Evolutionary conservation across 2,329 filamentous ascomycete genomes (phyloP).

Genomic region (Arthrobotrys megalospora): DNA sequence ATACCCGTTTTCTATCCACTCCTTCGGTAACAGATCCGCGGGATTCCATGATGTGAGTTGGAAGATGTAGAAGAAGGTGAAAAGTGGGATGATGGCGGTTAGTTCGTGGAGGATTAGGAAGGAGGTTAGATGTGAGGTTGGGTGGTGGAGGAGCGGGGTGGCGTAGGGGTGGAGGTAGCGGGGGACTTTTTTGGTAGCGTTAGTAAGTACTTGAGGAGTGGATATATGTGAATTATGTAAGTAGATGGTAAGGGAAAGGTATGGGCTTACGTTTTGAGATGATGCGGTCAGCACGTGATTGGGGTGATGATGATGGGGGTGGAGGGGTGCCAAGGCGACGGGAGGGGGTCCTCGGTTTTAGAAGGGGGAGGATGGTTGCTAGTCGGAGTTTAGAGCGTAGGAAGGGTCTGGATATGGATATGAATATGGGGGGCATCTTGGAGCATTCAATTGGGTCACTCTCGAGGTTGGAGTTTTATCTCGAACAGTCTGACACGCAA

Average conservation of each 20-base stretch:
- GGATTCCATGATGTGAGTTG: slow-evolving; percentile 85
- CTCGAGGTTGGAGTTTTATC: neutral
- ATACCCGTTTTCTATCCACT: slow-evolving; percentile 75
- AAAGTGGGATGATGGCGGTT: slow-evolving; percentile 84
- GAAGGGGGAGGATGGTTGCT: neutral
- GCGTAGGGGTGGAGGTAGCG: slow-evolving; percentile 71
- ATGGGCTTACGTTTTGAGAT: slow-evolving; percentile 34
- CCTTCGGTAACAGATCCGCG: slow-evolving; percentile 62
- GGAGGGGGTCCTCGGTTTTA: neutral
- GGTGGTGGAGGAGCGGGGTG: slow-evolving; percentile 79
- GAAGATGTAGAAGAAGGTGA: slow-evolving; percentile 82
- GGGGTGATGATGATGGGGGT: neutral
- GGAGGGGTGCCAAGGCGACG: neutral
- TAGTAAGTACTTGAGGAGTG: neutral
- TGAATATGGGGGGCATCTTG: slow-evolving; percentile 12
- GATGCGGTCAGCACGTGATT: slow-evolving; percentile 42
- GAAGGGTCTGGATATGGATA: slow-evolving; percentile 7
- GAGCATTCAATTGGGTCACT: neutral
- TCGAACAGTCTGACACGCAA: neutral
- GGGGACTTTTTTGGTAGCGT: slow-evolving; percentile 58
- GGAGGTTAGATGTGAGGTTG: slow-evolving; percentile 84
- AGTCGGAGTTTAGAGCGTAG: neutral
- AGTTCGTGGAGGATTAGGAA: slow-evolving; percentile 94
- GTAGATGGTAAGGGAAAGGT: neutral
- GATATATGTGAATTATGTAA: slow-evolving; percentile 6